Evolutionary conservation across 805 yeast species (phyloP).

Genomic region (Wickerhamiella spandovensis): DNA sequence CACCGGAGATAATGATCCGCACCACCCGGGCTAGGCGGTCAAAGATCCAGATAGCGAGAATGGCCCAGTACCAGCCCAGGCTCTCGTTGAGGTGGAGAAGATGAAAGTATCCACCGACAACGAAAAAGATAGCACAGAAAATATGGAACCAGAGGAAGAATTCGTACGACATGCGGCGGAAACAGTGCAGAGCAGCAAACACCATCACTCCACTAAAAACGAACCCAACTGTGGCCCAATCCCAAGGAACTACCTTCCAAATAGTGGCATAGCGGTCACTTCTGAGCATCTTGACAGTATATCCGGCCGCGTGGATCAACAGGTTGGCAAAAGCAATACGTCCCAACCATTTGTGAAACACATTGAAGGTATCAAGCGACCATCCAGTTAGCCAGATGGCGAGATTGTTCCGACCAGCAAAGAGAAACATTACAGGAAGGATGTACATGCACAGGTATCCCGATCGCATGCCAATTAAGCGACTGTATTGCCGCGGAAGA

Average conservation of each 20-base stretch:
- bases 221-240: conserved; percentile 32
- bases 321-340: conserved; percentile 37
- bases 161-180: conserved; percentile 46
- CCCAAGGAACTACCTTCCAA: conserved; percentile 15
- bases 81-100: conserved; percentile 9
- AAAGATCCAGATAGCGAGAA: conserved; percentile 49
- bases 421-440: conserved; percentile 38
- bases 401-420: conserved; percentile 60
- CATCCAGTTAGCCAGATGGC: conserved; percentile 38
- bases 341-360: conserved; percentile 53
- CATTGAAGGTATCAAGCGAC: conserved; percentile 30
- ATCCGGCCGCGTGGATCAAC: conserved; percentile 41
- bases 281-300: conserved; percentile 23
- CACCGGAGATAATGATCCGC: conserved; percentile 44
- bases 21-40: conserved; percentile 46
- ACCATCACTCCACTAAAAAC: conserved; percentile 30
- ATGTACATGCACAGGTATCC: conserved; percentile 18
- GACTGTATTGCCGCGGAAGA: conserved; percentile 10
- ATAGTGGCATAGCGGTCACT: conserved; percentile 16
- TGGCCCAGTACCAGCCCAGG: conserved; percentile 5
- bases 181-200: conserved; percentile 35
- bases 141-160: conserved; percentile 44
- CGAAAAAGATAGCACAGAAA: conserved; percentile 38
- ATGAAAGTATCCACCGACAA: conserved; percentile 50
- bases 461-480: conserved; percentile 11